Evolutionary conservation across 163 green algal species (phyloP).

Genomic region (Coccomyxa subellipsoidea): DNA sequence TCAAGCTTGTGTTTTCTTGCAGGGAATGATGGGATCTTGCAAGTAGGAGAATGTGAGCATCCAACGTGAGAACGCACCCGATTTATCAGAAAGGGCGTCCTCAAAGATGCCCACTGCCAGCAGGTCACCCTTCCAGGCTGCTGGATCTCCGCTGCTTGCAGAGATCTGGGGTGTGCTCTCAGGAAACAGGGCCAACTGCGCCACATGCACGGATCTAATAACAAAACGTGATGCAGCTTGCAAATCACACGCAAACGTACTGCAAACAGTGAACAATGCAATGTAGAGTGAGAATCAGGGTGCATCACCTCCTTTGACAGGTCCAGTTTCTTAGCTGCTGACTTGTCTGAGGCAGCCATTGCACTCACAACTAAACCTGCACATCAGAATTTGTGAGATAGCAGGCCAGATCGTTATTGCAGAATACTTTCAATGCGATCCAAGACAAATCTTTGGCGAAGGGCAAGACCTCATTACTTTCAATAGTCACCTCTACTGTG

Average conservation of each 20-base stretch:
- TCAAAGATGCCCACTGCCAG: constrained; percentile 50
- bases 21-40: constrained; percentile 11
- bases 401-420: too few species aligned
- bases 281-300: background rate
- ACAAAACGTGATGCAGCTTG: background rate
- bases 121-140: constrained; percentile 44
- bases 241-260: background rate
- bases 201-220: background rate
- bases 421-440: too few species aligned
- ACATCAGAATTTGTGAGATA: background rate
- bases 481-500: background rate
- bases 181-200: constrained; percentile 11
- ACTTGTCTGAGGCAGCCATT: background rate
- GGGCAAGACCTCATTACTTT: too few species aligned
- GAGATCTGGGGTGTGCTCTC: background rate
- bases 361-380: background rate
- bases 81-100: constrained; percentile 10
- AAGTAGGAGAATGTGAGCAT: constrained; percentile 17
- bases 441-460: too few species aligned
- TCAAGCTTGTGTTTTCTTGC: background rate
- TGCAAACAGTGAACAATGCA: background rate
- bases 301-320: constrained; percentile 2
- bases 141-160: background rate
- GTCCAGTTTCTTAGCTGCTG: constrained; percentile 4
- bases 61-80: background rate